Evolutionary conservation across 169 alveolate species (phyloP).

Genomic region (Plasmodium sp.): DNA sequence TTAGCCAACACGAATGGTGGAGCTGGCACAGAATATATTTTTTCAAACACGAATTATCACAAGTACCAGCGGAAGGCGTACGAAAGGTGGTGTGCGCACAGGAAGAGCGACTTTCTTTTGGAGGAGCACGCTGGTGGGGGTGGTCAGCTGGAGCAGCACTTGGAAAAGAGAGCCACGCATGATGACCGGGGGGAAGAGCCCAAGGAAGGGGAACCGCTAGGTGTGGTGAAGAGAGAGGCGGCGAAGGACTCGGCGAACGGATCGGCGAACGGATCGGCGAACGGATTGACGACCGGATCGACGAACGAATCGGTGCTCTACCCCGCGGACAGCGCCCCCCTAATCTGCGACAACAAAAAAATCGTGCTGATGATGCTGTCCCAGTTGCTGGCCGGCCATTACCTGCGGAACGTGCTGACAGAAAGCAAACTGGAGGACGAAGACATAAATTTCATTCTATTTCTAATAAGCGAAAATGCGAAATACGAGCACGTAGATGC

Average conservation of each 20-base stretch:
- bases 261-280: not conserved
- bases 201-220: not conserved
- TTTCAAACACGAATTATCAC: constrained; percentile 14
- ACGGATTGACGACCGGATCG: not conserved
- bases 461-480: constrained; percentile 53
- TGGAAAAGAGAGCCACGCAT: not conserved
- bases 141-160: not conserved
- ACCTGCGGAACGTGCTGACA: not conserved
- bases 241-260: not conserved
- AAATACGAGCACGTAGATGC: constrained; percentile 36
- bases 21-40: constrained; percentile 1
- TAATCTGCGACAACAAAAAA: constrained; percentile 31
- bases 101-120: constrained; percentile 1
- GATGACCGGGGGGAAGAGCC: not conserved
- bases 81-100: not conserved
- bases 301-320: not conserved
- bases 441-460: constrained; percentile 38
- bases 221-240: not conserved
- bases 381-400: constrained; percentile 35
- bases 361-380: constrained; percentile 49
- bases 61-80: constrained; percentile 19
- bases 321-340: not conserved
- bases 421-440: constrained; percentile 9
- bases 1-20: not conserved
- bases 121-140: not conserved